Base-by-base conservation (phyloP, 352 stramenopile genomes). In the Phytophthora pisi region DNA sequence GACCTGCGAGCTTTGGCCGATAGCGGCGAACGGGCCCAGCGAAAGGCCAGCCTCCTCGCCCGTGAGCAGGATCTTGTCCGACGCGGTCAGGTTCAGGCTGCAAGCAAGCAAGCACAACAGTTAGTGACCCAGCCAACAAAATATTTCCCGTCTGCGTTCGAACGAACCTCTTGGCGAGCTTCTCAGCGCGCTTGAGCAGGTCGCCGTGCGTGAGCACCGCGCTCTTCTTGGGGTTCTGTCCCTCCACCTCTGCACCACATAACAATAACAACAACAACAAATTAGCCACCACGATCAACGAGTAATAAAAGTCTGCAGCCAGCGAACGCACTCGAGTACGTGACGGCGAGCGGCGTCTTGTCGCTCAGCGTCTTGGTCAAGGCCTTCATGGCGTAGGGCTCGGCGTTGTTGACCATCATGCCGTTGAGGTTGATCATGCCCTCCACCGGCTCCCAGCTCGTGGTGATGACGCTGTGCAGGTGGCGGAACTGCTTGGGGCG, bases 401-500 rank as follows among this genome's bases (percentile, higher is more conserved):
- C 89, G 24, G 87, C 78, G 43, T 77, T 70, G 76, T 96, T 96
- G 53, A 95, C 69, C 66, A 92, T 85, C 68, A 95, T 91, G 59
- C 91, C 78, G 57, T 77, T 81, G 58, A 94, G 91, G 47, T 89
- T 87, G 51, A 93, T 70, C 51, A 95, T 86, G 45, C 86, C 84
- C 58, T 94, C 82, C 36, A 86, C 76, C 11, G 66, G 80, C 23
- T 95, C 82, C 51, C 86, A 82, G 64, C 84, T 83, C 20, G 89
- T 96, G 23, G 88, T 92, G 76, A 95, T 95, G 61, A 96, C 72
- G 52, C 70, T 91, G 80, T 96, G 88, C 58, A 96, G 60, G 68
- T 88, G 70, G 68, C 85, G 87, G 67, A 93, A 95, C 20, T 84
- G 75, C 66, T 91, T 91, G 40, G 86, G 86, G 50, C 87, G 87